A percentile compares a stretch with the other conserved stretches of the same genome.
Conservation (phyloP, 805 yeast species). For the Torulaspora quercuum region DNA sequence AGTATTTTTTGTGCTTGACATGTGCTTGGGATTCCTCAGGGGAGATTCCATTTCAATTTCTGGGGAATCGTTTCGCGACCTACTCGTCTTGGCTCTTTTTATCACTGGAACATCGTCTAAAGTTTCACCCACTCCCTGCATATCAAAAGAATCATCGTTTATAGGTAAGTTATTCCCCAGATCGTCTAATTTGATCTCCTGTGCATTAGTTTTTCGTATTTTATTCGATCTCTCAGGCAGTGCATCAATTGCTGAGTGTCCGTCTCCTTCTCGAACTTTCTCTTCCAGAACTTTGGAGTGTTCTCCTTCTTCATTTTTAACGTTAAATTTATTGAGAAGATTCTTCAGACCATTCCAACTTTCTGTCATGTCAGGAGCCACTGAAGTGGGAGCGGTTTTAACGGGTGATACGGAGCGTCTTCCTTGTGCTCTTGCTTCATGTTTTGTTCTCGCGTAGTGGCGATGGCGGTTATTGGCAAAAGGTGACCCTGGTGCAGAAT, state of each 20-base stretch:
- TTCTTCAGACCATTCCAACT: slow-evolving; percentile 20
- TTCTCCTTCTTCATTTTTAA: not conserved
- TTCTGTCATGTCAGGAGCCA: slow-evolving; percentile 14
- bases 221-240: slow-evolving; percentile 5
- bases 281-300: not conserved
- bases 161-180: slow-evolving; percentile 18
- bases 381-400: slow-evolving; percentile 22
- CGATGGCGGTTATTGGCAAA: slow-evolving; percentile 20
- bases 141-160: slow-evolving; percentile 24
- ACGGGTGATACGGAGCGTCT: slow-evolving; percentile 29
- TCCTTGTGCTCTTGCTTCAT: slow-evolving; percentile 16
- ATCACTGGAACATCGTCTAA: slow-evolving; percentile 23
- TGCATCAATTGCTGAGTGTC: not conserved
- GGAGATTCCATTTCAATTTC: slow-evolving; percentile 10
- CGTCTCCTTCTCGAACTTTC: not conserved
- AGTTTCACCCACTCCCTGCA: slow-evolving; percentile 27
- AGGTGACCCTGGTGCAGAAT: slow-evolving; percentile 15
- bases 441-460: slow-evolving; percentile 27
- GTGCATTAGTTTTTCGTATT: slow-evolving; percentile 13
- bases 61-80: slow-evolving; percentile 1
- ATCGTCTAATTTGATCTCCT: slow-evolving; percentile 18
- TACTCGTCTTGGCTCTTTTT: slow-evolving; percentile 18
- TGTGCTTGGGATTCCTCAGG: not conserved
- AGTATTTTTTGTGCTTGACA: slow-evolving; percentile 1
- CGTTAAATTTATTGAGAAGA: slow-evolving; percentile 19